A percentile compares a stretch with the other conserved stretches of the same genome.
These are phyloP conservation scores for Naumovozyma baii DNA, from an alignment of 805 yeast species.

Conservation along the genomic window DNA sequence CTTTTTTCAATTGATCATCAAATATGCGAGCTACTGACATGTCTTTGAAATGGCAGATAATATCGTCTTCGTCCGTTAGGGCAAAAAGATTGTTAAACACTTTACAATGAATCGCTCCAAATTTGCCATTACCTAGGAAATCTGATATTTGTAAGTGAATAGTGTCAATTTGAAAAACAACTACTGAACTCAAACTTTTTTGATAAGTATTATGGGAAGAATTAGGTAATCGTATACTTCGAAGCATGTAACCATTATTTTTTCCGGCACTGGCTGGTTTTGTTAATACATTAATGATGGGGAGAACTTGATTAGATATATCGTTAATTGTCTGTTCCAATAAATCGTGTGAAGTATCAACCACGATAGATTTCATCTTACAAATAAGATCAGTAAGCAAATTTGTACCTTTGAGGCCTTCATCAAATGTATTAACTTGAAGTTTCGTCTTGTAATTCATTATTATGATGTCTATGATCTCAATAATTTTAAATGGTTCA, in stretches of 20 bases:
- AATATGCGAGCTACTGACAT: slow-evolving; percentile 8
- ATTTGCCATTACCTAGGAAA: slow-evolving; percentile 5
- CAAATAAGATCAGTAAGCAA: slow-evolving; percentile 6
- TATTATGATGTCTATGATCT: not conserved
- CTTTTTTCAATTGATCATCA: slow-evolving; percentile 6
- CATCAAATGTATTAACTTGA: slow-evolving; percentile 7
- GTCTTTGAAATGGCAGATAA: slow-evolving; percentile 10
- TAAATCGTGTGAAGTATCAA: not conserved
- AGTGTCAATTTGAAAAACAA: slow-evolving; percentile 9
- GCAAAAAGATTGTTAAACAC: slow-evolving; percentile 8
- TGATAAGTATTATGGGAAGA: slow-evolving; percentile 19
- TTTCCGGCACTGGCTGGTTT: not conserved
- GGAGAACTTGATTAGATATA: not conserved
- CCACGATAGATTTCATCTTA: not conserved
- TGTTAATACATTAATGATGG: not conserved
- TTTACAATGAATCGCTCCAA: slow-evolving; percentile 13
- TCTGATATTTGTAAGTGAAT: slow-evolving; percentile 8
- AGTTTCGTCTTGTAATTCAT: slow-evolving; percentile 2
- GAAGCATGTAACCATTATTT: slow-evolving; percentile 8
- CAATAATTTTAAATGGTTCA: not conserved
- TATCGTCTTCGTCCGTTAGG: slow-evolving; percentile 7
- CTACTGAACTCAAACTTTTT: slow-evolving; percentile 11
- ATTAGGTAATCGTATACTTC: slow-evolving; percentile 22
- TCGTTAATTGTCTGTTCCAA: not conserved
- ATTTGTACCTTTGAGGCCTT: slow-evolving; percentile 5